These are phyloP conservation scores for Pseudozyma sp. DNA, from an alignment of 1,284 basidiomycete genomes.

Conservation along the genomic window DNA sequence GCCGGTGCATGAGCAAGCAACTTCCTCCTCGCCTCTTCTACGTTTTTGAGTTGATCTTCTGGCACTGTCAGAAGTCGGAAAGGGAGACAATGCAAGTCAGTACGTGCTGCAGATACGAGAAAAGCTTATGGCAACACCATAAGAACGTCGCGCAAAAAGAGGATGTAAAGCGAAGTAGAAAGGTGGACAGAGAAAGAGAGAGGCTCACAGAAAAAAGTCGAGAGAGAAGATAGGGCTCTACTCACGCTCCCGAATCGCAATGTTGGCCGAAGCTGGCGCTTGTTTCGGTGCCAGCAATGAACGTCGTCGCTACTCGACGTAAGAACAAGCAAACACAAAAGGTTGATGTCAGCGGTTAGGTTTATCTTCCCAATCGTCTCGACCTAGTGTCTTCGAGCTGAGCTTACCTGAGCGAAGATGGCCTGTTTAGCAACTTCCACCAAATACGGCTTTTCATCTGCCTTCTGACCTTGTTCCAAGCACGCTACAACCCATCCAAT, in stretches of 20 bases:
- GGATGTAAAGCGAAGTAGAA: constrained; percentile 21
- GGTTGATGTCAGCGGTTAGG: neutral
- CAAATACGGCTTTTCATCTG: constrained; percentile 55
- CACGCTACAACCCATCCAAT: constrained; percentile 59
- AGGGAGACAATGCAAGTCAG: neutral
- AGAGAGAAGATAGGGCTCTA: constrained; percentile 12
- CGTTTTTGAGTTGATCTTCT: constrained; percentile 18
- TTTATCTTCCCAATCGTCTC: neutral
- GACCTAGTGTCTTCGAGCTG: neutral
- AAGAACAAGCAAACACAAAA: neutral
- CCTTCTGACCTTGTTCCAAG: constrained; percentile 45
- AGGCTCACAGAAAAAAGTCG: constrained; percentile 62
- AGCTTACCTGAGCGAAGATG: constrained; percentile 56
- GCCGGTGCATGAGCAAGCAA: constrained; percentile 43
- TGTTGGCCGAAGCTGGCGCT: constrained; percentile 27
- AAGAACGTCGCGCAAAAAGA: neutral
- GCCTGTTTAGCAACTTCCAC: constrained; percentile 64
- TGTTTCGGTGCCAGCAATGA: constrained; percentile 50
- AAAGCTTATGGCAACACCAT: constrained; percentile 35
- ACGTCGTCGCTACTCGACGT: constrained; percentile 29
- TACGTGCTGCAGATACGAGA: neutral
- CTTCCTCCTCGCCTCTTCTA: constrained; percentile 25
- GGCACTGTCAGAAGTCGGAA: constrained; percentile 14
- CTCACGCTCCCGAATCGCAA: constrained; percentile 54
- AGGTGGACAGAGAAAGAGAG: constrained; percentile 59